Percentiles rank a stretch among this genome's conserved stretches.
Evolutionary conservation across 208 protist genomes (phyloP).

Genomic region (Acanthamoeba triangularis): DNA sequence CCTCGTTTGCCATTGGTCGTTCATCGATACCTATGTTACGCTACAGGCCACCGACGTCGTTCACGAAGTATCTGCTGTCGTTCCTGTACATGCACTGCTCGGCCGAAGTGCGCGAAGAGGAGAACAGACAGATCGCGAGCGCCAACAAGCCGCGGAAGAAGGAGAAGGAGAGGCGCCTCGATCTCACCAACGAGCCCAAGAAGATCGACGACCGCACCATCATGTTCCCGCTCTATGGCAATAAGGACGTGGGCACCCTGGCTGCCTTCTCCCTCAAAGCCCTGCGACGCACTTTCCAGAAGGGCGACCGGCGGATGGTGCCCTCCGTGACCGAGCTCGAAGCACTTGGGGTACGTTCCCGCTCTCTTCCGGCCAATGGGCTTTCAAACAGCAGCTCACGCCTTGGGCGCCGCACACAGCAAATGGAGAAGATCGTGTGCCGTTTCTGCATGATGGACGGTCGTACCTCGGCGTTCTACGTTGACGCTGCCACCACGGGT

Average conservation of each 20-base stretch:
- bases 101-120: neutral
- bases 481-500: neutral
- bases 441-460: slow-evolving; percentile 6
- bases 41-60: neutral
- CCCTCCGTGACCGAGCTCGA: slow-evolving; percentile 23
- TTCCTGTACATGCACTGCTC: slow-evolving; percentile 15
- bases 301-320: slow-evolving; percentile 26
- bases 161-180: slow-evolving; percentile 11
- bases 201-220: neutral
- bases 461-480: neutral
- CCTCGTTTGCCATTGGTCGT: neutral
- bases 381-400: no score
- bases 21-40: no score
- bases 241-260: neutral
- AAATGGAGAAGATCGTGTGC: slow-evolving; percentile 15
- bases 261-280: slow-evolving; percentile 3
- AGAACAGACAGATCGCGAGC: neutral
- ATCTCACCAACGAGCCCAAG: neutral
- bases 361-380: neutral
- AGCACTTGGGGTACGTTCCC: neutral
- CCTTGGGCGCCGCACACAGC: neutral
- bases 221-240: neutral
- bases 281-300: slow-evolving; percentile 5
- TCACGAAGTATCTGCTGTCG: slow-evolving; percentile 39
- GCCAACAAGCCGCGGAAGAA: neutral